A percentile compares a stretch with the other conserved stretches of the same genome.
Evolutionary conservation across 2,329 filamentous ascomycete species (phyloP).

Genomic region (Alternaria conjuncta): DNA sequence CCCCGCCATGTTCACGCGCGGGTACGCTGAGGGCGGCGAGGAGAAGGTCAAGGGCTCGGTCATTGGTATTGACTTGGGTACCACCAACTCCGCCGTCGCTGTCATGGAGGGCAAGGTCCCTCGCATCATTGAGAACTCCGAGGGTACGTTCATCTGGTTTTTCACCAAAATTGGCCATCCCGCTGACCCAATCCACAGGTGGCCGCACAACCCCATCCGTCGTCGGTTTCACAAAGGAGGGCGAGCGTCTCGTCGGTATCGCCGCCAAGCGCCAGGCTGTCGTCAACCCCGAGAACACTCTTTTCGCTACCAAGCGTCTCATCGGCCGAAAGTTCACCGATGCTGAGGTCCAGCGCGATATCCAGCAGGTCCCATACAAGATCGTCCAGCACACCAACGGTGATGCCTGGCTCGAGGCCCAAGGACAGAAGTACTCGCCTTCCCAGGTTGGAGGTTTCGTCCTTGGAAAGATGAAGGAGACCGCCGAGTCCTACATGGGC

Average conservation of each 20-base stretch:
- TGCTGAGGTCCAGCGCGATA: slow-evolving; percentile 90
- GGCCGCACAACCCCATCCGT: slow-evolving; percentile 91
- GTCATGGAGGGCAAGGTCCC: slow-evolving; percentile 97
- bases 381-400: slow-evolving; percentile 97
- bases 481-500: slow-evolving; percentile 88
- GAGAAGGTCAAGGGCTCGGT: slow-evolving; percentile 93
- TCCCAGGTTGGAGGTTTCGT: slow-evolving; percentile 98
- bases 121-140: slow-evolving; percentile 96
- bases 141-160: slow-evolving; percentile 65
- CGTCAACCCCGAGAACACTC: slow-evolving; percentile 97
- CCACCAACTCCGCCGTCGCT: slow-evolving; percentile 96
- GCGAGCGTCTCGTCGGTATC: slow-evolving; percentile 95
- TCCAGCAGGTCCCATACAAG: slow-evolving; percentile 98
- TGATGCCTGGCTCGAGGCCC: slow-evolving; percentile 93
- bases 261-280: slow-evolving; percentile 98
- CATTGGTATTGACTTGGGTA: slow-evolving; percentile 98
- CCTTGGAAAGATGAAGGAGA: slow-evolving; percentile 99
- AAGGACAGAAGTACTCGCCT: slow-evolving; percentile 93
- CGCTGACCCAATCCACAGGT: slow-evolving; percentile 58
- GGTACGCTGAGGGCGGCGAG: slow-evolving; percentile 74
- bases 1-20: slow-evolving; percentile 70
- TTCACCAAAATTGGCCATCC: neutral
- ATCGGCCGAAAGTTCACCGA: slow-evolving; percentile 98
- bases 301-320: slow-evolving; percentile 98
- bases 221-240: slow-evolving; percentile 93